These are phyloP conservation scores for Solanum hybrid DNA, from an alignment of 305 asterid genomes.

Conservation along the genomic window DNA sequence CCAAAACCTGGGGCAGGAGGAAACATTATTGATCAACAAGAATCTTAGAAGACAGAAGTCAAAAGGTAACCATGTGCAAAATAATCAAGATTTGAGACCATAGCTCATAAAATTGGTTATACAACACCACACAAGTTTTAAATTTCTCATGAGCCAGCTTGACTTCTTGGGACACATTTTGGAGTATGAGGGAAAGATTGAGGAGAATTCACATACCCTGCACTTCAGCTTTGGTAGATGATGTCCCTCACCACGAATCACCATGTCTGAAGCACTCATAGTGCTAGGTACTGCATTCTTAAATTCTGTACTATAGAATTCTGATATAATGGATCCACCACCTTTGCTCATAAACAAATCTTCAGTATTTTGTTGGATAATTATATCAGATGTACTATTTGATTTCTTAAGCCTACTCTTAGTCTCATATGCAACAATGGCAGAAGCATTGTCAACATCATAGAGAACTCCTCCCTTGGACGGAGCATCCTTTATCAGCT, in stretches of 20 bases:
- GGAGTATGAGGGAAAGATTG: slow-evolving; percentile 7
- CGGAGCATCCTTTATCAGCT: slow-evolving; percentile 21
- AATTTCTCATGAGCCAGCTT: background rate
- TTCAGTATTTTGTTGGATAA: slow-evolving; percentile 32
- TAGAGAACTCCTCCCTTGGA: slow-evolving; percentile 20
- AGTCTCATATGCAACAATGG: slow-evolving; percentile 36
- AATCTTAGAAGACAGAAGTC: background rate
- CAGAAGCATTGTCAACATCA: slow-evolving; percentile 27
- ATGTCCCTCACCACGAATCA: slow-evolving; percentile 46
- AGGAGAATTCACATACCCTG: slow-evolving; percentile 50
- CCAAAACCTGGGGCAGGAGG: slow-evolving; percentile 59
- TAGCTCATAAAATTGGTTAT: background rate
- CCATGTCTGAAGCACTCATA: slow-evolving; percentile 53
- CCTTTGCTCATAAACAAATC: slow-evolving; percentile 32
- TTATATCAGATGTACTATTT: slow-evolving; percentile 82
- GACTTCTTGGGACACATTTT: background rate
- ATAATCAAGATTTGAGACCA: background rate
- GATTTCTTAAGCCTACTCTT: slow-evolving; percentile 71
- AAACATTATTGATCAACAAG: background rate
- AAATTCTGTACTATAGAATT: slow-evolving; percentile 56
- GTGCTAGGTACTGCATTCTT: slow-evolving; percentile 29
- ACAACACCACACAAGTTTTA: background rate
- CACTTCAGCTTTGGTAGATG: slow-evolving; percentile 70
- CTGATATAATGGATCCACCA: slow-evolving; percentile 57
- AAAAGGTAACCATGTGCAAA: slow-evolving; percentile 2